Percentiles rank a stretch among this genome's conserved stretches.
Conservation (phyloP, 345 rosid species). For the Hirschfeldia incana region DNA sequence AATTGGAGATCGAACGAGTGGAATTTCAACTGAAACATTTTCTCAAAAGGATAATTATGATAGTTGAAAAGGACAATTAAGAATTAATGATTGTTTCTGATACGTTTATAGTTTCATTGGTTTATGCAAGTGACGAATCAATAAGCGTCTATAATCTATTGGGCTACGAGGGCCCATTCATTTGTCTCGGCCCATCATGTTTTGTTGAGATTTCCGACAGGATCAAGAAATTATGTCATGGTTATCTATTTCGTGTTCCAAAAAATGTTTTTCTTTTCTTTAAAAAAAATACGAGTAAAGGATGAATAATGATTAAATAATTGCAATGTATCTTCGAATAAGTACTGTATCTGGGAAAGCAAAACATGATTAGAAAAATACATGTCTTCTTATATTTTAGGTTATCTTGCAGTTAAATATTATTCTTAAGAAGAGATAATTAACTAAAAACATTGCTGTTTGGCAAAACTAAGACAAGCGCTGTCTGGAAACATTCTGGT, state of each 20-base stretch:
- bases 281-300: background rate
- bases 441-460: slow-evolving; percentile 20
- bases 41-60: background rate
- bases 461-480: slow-evolving; percentile 22
- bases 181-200: background rate
- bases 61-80: background rate
- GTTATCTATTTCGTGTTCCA: background rate
- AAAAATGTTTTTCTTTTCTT: background rate
- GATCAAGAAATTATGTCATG: background rate
- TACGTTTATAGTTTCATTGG: background rate
- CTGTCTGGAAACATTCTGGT: slow-evolving; percentile 19
- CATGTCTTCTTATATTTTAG: slow-evolving; percentile 7
- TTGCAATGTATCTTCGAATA: background rate
- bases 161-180: background rate
- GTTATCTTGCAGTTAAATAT: slow-evolving; percentile 19
- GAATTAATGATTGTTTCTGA: background rate
- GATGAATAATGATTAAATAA: background rate
- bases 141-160: background rate
- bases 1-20: background rate
- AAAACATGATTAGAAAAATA: slow-evolving; percentile 13
- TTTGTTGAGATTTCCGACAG: background rate
- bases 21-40: background rate
- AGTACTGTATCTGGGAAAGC: slow-evolving; percentile 4
- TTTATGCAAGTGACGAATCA: background rate
- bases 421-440: slow-evolving; percentile 5